A percentile compares a stretch with the other conserved stretches of the same genome.
Evolutionary conservation across 2,329 filamentous ascomycete species (phyloP).

Genomic region (Cladosporium phlei): DNA sequence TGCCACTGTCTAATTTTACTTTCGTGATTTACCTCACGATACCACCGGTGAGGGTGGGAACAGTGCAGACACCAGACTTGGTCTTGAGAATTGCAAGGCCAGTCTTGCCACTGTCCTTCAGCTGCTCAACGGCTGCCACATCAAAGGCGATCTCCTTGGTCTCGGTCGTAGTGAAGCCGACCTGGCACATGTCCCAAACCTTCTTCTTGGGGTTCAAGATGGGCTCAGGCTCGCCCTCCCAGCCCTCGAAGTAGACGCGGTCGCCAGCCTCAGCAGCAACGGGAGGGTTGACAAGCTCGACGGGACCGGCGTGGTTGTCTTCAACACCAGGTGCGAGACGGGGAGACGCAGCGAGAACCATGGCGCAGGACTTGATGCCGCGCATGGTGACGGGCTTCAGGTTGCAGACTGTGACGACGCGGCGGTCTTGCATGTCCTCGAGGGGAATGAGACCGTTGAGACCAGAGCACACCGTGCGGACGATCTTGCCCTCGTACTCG

Average conservation of each 20-base stretch:
- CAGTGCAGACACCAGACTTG: conserved; percentile 75
- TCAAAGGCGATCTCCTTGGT: conserved; percentile 81
- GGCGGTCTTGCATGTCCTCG: conserved; percentile 93
- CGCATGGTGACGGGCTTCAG: conserved; percentile 99
- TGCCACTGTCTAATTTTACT: neutral
- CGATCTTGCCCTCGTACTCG: conserved; percentile 85
- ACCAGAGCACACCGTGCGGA: conserved; percentile 93
- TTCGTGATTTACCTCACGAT: conserved; percentile 63
- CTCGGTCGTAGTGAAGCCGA: conserved; percentile 87
- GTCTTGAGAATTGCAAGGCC: conserved; percentile 64
- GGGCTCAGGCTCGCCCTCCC: conserved; percentile 86
- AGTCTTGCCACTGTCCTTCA: conserved; percentile 58
- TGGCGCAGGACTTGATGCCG: conserved; percentile 72
- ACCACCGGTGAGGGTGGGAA: conserved; percentile 73
- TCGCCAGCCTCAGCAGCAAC: conserved; percentile 75
- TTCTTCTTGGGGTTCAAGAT: conserved; percentile 99
- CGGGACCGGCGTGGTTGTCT: conserved; percentile 79
- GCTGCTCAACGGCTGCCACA: conserved; percentile 67
- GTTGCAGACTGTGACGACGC: conserved; percentile 94
- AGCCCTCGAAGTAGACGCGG: conserved; percentile 88
- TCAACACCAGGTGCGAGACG: conserved; percentile 73
- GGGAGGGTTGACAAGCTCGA: conserved; percentile 86
- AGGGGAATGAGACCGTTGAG: conserved; percentile 89
- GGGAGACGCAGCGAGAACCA: conserved; percentile 96
- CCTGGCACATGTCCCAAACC: conserved; percentile 95